A percentile compares a stretch with the other conserved stretches of the same genome.
Evolutionary conservation across 164 flowering plant species (phyloP).

Genomic region (Vitis labrusca): DNA sequence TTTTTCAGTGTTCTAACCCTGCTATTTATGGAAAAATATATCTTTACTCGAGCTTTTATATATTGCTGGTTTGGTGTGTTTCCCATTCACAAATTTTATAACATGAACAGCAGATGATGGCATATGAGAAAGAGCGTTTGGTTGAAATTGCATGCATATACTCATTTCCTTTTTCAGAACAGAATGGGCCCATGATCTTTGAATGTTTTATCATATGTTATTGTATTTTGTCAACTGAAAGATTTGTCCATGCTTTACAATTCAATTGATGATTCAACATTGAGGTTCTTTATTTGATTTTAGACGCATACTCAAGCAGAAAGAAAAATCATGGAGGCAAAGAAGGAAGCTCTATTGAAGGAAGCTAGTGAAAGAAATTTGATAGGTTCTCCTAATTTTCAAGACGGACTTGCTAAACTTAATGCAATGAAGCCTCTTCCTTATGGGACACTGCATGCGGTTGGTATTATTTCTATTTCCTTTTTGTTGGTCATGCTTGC

Average conservation of each 20-base stretch:
- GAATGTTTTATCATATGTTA: no score
- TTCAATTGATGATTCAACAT: not conserved
- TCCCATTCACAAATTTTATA: not conserved
- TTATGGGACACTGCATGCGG: slow-evolving; percentile 67
- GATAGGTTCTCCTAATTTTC: slow-evolving; percentile 26
- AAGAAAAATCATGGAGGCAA: slow-evolving; percentile 57
- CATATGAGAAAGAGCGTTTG: not conserved
- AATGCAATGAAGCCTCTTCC: slow-evolving; percentile 53
- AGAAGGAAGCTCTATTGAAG: slow-evolving; percentile 47
- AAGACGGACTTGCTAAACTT: slow-evolving; percentile 46
- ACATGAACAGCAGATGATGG: not conserved
- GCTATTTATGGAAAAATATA: not conserved
- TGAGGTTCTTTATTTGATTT: slow-evolving; percentile 6
- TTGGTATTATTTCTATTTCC: slow-evolving; percentile 21
- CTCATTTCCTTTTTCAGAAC: not conserved
- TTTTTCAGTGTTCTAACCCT: not conserved
- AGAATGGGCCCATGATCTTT: no score
- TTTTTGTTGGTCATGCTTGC: not conserved
- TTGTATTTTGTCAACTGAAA: no score
- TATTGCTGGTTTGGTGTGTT: not conserved
- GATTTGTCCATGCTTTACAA: not conserved
- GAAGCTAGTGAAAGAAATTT: slow-evolving; percentile 42
- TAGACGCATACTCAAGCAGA: slow-evolving; percentile 87
- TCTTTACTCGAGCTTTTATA: not conserved
- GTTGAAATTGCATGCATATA: not conserved